Conservation (phyloP, 2,329 filamentous ascomycete species). For the Fusarium sp. region DNA sequence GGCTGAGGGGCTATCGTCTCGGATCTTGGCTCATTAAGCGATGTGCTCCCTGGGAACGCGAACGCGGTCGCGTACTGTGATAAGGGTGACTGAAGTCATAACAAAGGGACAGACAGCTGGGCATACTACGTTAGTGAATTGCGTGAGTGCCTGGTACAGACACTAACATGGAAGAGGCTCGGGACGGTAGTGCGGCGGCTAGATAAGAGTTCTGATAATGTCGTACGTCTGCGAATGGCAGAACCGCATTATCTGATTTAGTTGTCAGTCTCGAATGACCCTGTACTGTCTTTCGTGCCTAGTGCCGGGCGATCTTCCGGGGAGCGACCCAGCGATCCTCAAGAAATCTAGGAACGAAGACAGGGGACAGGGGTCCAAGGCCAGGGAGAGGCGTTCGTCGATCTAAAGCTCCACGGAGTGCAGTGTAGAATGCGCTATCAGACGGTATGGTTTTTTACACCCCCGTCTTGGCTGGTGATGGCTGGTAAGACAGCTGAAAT, state of each 20-base stretch:
- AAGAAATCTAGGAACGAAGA: slow-evolving; percentile 31
- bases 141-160: background rate
- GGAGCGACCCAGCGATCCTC: slow-evolving; percentile 32
- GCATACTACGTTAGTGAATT: slow-evolving; percentile 27
- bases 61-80: slow-evolving; percentile 11
- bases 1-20: slow-evolving; percentile 12
- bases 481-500: slow-evolving; percentile 35
- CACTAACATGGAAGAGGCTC: slow-evolving; percentile 27
- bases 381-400: slow-evolving; percentile 22
- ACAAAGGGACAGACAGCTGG: slow-evolving; percentile 37
- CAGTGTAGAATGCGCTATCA: background rate
- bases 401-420: slow-evolving; percentile 11
- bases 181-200: slow-evolving; percentile 20
- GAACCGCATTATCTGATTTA: background rate
- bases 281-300: background rate
- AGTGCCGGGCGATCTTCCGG: slow-evolving; percentile 39
- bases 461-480: slow-evolving; percentile 4
- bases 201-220: slow-evolving; percentile 27
- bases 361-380: slow-evolving; percentile 1
- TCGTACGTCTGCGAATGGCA: background rate
- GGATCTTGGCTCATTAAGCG: slow-evolving; percentile 13
- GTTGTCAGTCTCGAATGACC: slow-evolving; percentile 6
- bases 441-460: slow-evolving; percentile 1
- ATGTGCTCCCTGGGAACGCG: slow-evolving; percentile 25
- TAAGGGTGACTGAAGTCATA: slow-evolving; percentile 33